Evolutionary conservation across 352 stramenopile species (phyloP).

Genomic region (Blastocystis sp.): DNA sequence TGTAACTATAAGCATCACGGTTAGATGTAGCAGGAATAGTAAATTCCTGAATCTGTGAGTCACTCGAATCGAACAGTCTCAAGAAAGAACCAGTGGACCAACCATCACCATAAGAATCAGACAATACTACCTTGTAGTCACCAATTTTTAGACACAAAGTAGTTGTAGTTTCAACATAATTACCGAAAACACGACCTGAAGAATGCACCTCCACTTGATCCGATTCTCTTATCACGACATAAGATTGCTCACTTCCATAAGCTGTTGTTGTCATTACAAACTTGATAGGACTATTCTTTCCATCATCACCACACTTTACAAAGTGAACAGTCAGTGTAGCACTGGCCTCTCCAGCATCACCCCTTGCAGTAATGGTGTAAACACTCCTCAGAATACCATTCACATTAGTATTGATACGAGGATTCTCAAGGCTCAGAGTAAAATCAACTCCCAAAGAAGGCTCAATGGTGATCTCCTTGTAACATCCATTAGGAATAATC

Average conservation of each 20-base stretch:
- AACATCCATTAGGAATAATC: slow-evolving; percentile 23
- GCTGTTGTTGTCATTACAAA: not conserved
- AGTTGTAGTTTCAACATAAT: not conserved
- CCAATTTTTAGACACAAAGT: not conserved
- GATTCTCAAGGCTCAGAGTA: not conserved
- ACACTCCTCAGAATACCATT: slow-evolving; percentile 1
- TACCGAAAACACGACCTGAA: not conserved
- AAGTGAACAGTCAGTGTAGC: slow-evolving; percentile 24
- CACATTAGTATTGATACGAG: not conserved
- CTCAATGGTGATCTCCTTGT: slow-evolving; percentile 1
- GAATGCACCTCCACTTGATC: not conserved
- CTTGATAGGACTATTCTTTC: not conserved
- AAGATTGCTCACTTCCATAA: not conserved
- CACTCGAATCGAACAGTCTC: not conserved
- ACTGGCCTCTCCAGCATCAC: not conserved
- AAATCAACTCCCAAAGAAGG: not conserved
- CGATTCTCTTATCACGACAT: not conserved
- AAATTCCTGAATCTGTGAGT: slow-evolving; percentile 21
- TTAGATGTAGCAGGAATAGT: not conserved
- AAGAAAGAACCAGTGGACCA: slow-evolving; percentile 35
- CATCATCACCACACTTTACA: not conserved
- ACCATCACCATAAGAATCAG: slow-evolving; percentile 29
- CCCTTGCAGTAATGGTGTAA: slow-evolving; percentile 13
- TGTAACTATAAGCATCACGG: not conserved
- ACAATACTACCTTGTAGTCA: not conserved